Evolutionary conservation across 2,329 filamentous ascomycete species (phyloP).

Genomic region (Neofusicoccum sp.): DNA sequence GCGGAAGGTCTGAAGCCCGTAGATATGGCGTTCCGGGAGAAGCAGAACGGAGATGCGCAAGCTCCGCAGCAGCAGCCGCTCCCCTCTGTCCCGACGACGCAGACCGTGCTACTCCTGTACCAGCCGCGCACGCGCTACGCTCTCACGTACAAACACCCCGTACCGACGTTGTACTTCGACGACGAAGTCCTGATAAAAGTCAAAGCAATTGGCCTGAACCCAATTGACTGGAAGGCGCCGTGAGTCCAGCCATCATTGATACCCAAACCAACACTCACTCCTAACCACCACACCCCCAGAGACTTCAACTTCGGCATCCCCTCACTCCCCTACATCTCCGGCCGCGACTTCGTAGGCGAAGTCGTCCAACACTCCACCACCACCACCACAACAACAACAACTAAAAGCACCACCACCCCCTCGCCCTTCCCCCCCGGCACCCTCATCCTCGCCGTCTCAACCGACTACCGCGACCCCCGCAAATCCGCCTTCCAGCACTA

Average conservation of each 20-base stretch:
- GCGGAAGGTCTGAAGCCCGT: neutral
- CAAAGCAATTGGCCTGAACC: conserved; percentile 67
- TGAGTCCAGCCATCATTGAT: conserved; percentile 45
- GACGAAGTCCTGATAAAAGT: conserved; percentile 62
- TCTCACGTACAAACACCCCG: conserved; percentile 7
- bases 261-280: neutral
- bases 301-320: conserved; percentile 71
- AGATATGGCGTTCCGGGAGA: neutral
- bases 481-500: conserved; percentile 73
- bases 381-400: conserved; percentile 49
- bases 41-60: neutral
- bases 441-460: conserved; percentile 62
- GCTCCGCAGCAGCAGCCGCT: neutral
- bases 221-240: conserved; percentile 75
- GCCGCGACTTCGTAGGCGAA: conserved; percentile 66
- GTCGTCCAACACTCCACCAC: conserved; percentile 43
- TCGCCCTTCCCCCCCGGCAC: neutral
- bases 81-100: neutral
- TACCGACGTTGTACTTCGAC: neutral
- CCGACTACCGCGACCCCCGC: conserved; percentile 69
- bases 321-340: conserved; percentile 65
- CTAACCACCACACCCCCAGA: neutral
- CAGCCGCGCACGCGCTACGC: conserved; percentile 7
- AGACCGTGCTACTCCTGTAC: conserved; percentile 13
- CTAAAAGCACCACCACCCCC: conserved; percentile 28